Evolutionary conservation across 257 asterid species (phyloP).

Genomic region (Cruciata laevipes): DNA sequence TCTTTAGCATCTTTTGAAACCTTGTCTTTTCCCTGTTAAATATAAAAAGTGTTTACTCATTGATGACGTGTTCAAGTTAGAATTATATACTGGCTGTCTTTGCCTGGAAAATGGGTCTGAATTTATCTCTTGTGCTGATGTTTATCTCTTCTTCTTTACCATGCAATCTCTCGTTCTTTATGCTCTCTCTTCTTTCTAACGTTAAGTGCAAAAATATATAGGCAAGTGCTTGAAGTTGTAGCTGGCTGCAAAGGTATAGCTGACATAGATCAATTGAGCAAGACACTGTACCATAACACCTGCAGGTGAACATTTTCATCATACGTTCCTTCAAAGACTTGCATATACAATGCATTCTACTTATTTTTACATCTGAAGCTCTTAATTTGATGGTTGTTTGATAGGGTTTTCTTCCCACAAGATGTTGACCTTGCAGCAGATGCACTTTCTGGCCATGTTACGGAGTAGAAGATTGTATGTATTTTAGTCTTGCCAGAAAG

Average conservation of each 20-base stretch:
- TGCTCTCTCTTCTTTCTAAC: neutral
- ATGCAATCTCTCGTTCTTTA: neutral
- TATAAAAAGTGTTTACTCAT: too few species aligned
- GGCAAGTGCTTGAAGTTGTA: conserved; percentile 95
- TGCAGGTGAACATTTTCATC: conserved; percentile 48
- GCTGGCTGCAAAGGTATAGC: conserved; percentile 80
- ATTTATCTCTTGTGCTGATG: too few species aligned
- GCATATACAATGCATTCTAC: neutral
- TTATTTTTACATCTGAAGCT: neutral
- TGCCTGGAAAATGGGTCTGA: too few species aligned
- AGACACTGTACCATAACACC: conserved; percentile 74
- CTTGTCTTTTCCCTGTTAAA: neutral
- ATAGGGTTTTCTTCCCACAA: conserved; percentile 84
- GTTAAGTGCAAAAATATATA: conserved; percentile 20
- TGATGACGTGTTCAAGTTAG: too few species aligned
- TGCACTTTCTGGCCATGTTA: conserved; percentile 37
- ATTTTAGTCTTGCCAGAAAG: neutral
- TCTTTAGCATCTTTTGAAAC: neutral
- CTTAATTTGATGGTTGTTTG: conserved; percentile 4
- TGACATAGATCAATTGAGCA: conserved; percentile 65
- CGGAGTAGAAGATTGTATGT: conserved; percentile 18
- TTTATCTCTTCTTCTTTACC: too few species aligned
- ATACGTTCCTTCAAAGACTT: neutral
- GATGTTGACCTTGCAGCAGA: conserved; percentile 83
- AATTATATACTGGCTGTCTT: too few species aligned